These are phyloP conservation scores for Podaxis mareebaensis DNA, from an alignment of 768 basidiomycete species.

Conservation along the genomic window DNA sequence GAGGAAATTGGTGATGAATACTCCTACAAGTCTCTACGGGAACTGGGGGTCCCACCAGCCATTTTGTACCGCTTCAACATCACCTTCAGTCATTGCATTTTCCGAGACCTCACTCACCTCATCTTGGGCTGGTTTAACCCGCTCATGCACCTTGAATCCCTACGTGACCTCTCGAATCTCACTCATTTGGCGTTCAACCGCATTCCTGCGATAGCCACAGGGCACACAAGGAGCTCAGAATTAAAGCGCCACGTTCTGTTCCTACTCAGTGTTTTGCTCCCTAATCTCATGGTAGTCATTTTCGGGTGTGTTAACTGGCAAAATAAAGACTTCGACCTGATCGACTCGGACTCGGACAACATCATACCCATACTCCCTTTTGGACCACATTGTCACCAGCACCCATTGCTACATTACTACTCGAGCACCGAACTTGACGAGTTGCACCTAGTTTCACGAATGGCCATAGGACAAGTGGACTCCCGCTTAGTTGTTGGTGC, in stretches of 20 bases:
- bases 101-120: neutral
- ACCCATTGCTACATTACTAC: neutral
- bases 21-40: no score
- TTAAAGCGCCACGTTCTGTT: neutral
- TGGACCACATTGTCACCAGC: no score
- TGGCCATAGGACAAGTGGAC: neutral
- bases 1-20: no score
- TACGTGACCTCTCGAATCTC: neutral
- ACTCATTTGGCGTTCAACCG: neutral
- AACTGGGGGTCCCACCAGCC: no score
- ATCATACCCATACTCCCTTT: neutral
- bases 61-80: no score
- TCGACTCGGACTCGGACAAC: neutral
- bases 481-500: neutral
- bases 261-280: neutral
- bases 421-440: neutral
- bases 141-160: neutral
- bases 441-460: neutral
- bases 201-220: no score
- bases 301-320: neutral
- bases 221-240: no score
- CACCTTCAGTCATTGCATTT: neutral
- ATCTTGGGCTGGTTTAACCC: neutral
- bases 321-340: neutral
- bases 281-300: neutral